A percentile compares a stretch with the other conserved stretches of the same genome.
These are phyloP conservation scores for Syncephalis fuscata DNA, from an alignment of 371 early-diverging fungal genomes.

Conservation along the genomic window DNA sequence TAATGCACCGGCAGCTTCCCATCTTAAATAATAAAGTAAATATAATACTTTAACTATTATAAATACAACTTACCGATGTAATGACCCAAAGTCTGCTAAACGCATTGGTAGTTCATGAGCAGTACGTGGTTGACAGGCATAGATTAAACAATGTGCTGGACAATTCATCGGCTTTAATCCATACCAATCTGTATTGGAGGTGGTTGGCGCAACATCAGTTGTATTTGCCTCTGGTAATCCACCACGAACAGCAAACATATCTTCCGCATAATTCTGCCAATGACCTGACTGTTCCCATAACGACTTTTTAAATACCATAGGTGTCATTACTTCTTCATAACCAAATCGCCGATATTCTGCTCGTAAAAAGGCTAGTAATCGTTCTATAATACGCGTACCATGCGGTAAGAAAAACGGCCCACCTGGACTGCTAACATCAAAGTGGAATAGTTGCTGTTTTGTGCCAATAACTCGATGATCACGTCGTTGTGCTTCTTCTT, in stretches of 20 bases:
- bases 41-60: neutral
- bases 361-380: conserved; percentile 74
- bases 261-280: conserved; percentile 96
- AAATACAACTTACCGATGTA: conserved; percentile 63
- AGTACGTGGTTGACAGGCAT: conserved; percentile 79
- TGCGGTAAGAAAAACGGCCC: conserved; percentile 95
- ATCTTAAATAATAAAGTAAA: conserved; percentile 20
- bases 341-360: conserved; percentile 59
- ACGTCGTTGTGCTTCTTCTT: conserved; percentile 90
- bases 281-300: conserved; percentile 99
- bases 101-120: conserved; percentile 97
- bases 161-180: conserved; percentile 99
- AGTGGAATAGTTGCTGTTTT: conserved; percentile 95
- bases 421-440: conserved; percentile 94
- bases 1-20: conserved; percentile 95
- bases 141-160: conserved; percentile 99
- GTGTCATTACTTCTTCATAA: conserved; percentile 92
- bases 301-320: conserved; percentile 90
- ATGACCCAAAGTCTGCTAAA: conserved; percentile 97
- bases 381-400: conserved; percentile 93
- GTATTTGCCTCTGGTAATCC: conserved; percentile 15
- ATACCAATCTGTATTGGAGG: conserved; percentile 52
- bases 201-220: conserved; percentile 17
- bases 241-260: conserved; percentile 93
- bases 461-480: conserved; percentile 97